Conservation (phyloP, 2,329 filamentous ascomycete genomes). For the Fusarium denticulatum region DNA sequence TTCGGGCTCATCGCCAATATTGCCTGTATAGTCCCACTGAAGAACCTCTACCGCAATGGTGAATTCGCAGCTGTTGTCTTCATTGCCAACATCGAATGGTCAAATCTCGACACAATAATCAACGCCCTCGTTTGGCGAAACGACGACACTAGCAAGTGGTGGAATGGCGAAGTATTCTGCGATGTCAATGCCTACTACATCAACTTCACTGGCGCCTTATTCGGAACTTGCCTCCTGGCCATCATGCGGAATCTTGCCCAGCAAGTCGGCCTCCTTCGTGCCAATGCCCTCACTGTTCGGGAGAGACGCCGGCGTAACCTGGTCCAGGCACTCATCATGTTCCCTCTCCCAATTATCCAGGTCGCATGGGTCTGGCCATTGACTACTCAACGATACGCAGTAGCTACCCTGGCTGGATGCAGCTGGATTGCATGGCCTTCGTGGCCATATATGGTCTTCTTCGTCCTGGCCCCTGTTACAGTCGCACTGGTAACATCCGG, state of each 20-base stretch:
- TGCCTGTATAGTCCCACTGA: conserved; percentile 61
- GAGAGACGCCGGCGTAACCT: conserved; percentile 57
- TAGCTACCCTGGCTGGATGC: conserved; percentile 63
- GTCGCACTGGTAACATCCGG: conserved; percentile 56
- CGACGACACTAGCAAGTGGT: conserved; percentile 62
- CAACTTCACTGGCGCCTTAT: conserved; percentile 58
- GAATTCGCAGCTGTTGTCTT: conserved; percentile 64
- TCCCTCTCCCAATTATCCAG: conserved; percentile 62
- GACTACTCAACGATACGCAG: conserved; percentile 58
- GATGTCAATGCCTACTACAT: conserved; percentile 61
- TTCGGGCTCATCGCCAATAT: conserved; percentile 57
- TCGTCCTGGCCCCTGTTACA: conserved; percentile 56
- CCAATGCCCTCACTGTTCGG: conserved; percentile 49
- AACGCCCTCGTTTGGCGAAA: conserved; percentile 64
- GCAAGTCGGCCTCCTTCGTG: conserved; percentile 59
- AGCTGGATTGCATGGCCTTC: conserved; percentile 54
- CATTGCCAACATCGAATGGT: conserved; percentile 56
- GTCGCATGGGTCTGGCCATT: conserved; percentile 59
- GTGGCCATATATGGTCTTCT: conserved; percentile 62
- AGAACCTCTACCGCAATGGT: conserved; percentile 61
- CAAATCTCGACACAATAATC: conserved; percentile 60
- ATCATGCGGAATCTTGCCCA: conserved; percentile 64
- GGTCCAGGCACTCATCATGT: conserved; percentile 64
- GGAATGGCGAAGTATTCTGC: conserved; percentile 62
- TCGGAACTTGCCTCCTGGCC: conserved; percentile 61